Conservation (phyloP, 2,329 filamentous ascomycete genomes). For the Xylaria sp. region DNA sequence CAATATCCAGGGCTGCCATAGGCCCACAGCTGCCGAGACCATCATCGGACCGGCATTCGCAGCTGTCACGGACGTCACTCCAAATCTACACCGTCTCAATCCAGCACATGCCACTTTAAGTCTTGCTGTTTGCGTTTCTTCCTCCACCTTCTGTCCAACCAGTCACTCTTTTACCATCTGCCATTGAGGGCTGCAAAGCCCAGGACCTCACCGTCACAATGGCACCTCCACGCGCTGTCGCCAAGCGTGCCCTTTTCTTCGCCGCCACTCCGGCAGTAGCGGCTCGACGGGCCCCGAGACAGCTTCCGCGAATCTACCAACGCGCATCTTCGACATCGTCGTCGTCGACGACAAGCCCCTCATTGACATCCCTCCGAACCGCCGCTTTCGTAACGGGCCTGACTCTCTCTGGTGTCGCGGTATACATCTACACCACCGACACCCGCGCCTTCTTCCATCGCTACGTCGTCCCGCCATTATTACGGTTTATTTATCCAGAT, state of each 20-base stretch:
- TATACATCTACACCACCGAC: constrained; percentile 78
- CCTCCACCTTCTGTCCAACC: constrained; percentile 10
- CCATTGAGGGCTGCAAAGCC: constrained; percentile 48
- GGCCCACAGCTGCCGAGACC: constrained; percentile 14
- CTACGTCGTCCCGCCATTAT: constrained; percentile 71
- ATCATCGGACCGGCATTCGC: background rate
- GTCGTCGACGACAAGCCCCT: constrained; percentile 20
- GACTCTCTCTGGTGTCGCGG: constrained; percentile 55
- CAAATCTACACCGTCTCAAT: constrained; percentile 1
- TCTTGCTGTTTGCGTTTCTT: constrained; percentile 14
- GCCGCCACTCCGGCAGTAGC: constrained; percentile 33
- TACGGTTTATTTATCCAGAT: constrained; percentile 75
- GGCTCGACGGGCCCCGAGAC: constrained; percentile 35
- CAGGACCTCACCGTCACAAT: constrained; percentile 40
- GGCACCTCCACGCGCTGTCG: constrained; percentile 42
- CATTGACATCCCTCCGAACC: constrained; percentile 34
- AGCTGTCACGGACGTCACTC: constrained; percentile 33
- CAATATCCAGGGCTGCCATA: background rate
- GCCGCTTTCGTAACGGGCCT: constrained; percentile 55
- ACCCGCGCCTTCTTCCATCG: constrained; percentile 76
- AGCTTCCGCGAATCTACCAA: constrained; percentile 34
- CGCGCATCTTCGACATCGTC: constrained; percentile 39
- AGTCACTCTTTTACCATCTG: constrained; percentile 24
- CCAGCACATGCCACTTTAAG: background rate
- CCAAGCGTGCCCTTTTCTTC: constrained; percentile 36